Base-by-base conservation (phyloP, 129 eudicot species). In the Gnaphalium uliginosum region DNA sequence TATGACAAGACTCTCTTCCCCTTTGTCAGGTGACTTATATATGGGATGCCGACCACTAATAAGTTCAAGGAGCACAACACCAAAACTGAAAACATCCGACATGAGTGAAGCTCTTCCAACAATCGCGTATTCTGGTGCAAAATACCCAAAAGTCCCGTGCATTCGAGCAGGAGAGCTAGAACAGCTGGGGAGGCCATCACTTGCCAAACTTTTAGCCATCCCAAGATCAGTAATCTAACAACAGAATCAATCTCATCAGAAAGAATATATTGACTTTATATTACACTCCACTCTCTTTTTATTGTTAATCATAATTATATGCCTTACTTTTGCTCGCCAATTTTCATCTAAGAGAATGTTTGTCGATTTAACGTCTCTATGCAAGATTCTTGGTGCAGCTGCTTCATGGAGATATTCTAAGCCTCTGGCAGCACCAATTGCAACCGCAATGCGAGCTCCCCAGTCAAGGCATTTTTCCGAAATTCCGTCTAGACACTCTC, bases 401-500 rank as follows among this genome's bases (percentile, higher is more conserved):
- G 96, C 96, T 69, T 91, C 99, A 78, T 95, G 99, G 69, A 95
- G 97, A 83, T 95, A 95, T 72, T 95, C 99, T 77, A 95, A 87
- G 26, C 99, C 99, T 69, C 89, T 85, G 37, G 99, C 99, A 86
- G 99, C 94, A 68, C 97, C 99, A 73, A 95, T 96, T 32, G 99
- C 99, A 77, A 95, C 88, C 22, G 86, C 68, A 33, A 89, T 88
- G 66, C 99, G 87, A 51, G 89, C 85, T 57, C 76, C 81, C 99
- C 99, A 95, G 27, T 90, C 90, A 60, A 94, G 88, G 74, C 60
- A 74, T 76, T 88, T 83, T 60, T 83, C 91, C 24, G 87, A 75
- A 9, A 33, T 73, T 30, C 93, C 93, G 73, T 94, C 93, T 58
- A 94, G 58, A 78, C 96, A 78, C 75, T 90, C 97, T 81, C 98